phyloP scores from a whole-genome alignment of 208 protist genomes.

The Trypanosoma mega region DNA sequence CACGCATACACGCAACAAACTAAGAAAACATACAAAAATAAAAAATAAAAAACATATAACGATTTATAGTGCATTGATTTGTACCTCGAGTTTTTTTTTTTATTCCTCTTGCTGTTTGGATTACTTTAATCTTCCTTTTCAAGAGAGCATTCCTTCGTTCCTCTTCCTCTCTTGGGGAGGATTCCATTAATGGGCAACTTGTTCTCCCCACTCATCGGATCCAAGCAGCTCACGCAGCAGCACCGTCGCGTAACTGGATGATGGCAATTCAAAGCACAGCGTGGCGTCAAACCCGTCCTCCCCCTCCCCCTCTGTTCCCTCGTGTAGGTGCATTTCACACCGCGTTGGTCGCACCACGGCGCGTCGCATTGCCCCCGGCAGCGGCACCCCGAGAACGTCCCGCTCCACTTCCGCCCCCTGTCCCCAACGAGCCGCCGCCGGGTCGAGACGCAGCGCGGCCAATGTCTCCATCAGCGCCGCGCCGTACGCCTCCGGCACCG shows the following conservation, averaged over 20 bases:
- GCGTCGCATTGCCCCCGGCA: slow-evolving; percentile 51
- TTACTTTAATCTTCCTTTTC: too few relatives aligned
- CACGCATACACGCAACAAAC: too few relatives aligned
- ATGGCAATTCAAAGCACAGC: slow-evolving; percentile 61
- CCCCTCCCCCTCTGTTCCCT: not conserved
- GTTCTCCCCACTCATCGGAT: slow-evolving; percentile 67
- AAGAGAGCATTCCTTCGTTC: too few relatives aligned
- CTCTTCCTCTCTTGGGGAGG: too few relatives aligned
- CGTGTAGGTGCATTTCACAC: not conserved
- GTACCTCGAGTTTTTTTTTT: too few relatives aligned
- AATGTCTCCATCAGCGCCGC: slow-evolving; percentile 13
- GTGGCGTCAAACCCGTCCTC: slow-evolving; percentile 16
- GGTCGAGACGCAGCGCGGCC: slow-evolving; percentile 5
- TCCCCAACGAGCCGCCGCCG: too few relatives aligned
- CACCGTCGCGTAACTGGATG: slow-evolving; percentile 84
- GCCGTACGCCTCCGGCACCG: not conserved
- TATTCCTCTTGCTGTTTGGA: too few relatives aligned
- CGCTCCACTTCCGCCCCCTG: slow-evolving; percentile 42
- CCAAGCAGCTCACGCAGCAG: slow-evolving; percentile 73
- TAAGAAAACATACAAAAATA: too few relatives aligned
- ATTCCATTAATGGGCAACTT: too few relatives aligned
- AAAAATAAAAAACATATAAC: too few relatives aligned
- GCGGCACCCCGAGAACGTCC: slow-evolving; percentile 64
- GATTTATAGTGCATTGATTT: too few relatives aligned
- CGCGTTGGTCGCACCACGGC: slow-evolving; percentile 40